These are phyloP conservation scores for Amaranthus palmeri DNA, from an alignment of 148 eudicot species.

Conservation along the genomic window DNA sequence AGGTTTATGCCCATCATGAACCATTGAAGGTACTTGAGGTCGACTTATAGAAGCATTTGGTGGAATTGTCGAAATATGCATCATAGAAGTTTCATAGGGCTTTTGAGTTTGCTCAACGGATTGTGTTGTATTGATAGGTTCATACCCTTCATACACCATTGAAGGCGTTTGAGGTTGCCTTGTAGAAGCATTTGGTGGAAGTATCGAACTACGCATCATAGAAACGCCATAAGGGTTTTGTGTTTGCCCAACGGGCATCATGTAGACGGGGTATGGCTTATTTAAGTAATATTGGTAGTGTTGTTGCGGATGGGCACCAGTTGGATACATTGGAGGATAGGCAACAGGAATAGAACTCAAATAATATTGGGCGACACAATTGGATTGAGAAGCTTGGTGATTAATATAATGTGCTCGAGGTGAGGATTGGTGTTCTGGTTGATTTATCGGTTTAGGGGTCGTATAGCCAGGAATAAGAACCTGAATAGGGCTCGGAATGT, in stretches of 20 bases:
- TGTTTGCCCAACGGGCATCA: slow-evolving; percentile 51
- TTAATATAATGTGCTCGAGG: slow-evolving; percentile 21
- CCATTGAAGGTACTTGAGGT: slow-evolving; percentile 45
- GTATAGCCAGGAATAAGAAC: slow-evolving; percentile 35
- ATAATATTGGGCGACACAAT: slow-evolving; percentile 52
- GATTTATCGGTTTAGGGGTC: slow-evolving; percentile 41
- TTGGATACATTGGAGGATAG: slow-evolving; percentile 55
- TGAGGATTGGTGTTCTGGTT: slow-evolving; percentile 38
- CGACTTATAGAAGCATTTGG: slow-evolving; percentile 28
- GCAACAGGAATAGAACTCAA: slow-evolving; percentile 36
- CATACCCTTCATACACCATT: slow-evolving; percentile 39
- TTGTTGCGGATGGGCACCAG: slow-evolving; percentile 44
- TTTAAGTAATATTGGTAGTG: slow-evolving; percentile 42
- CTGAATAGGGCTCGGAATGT: slow-evolving; percentile 36
- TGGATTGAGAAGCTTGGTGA: slow-evolving; percentile 41
- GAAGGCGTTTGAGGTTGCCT: slow-evolving; percentile 50
- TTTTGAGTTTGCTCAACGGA: slow-evolving; percentile 21
- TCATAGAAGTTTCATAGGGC: slow-evolving; percentile 24
- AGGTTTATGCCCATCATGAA: slow-evolving; percentile 38
- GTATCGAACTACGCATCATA: slow-evolving; percentile 27
- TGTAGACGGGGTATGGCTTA: slow-evolving; percentile 58
- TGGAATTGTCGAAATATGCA: slow-evolving; percentile 23
- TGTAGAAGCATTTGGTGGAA: slow-evolving; percentile 22
- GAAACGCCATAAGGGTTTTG: slow-evolving; percentile 27
- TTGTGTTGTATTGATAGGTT: slow-evolving; percentile 15